Evolutionary conservation across 805 yeast genomes (phyloP).

Genomic region (Ogataea pini): DNA sequence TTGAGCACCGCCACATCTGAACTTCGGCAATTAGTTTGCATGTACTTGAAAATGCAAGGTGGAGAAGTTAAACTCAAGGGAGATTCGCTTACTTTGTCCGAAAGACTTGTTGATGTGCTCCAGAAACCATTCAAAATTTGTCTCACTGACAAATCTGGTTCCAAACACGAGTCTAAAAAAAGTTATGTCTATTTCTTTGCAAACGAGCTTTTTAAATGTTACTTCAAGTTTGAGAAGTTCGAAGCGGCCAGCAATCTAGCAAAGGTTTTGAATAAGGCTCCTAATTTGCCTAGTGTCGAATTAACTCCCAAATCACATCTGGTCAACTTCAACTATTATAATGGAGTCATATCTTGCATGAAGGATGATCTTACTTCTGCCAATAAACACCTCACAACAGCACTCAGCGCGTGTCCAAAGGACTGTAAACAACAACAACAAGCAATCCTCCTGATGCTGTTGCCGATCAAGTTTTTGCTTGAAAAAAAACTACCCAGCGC

Average conservation of each 20-base stretch:
- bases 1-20: conserved; percentile 21
- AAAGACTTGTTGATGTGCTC: conserved; percentile 38
- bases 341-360: conserved; percentile 65
- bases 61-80: conserved; percentile 8
- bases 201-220: conserved; percentile 66
- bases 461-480: conserved; percentile 62
- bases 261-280: conserved; percentile 61
- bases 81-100: conserved; percentile 25
- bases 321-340: conserved; percentile 65
- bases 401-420: conserved; percentile 41
- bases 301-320: conserved; percentile 51
- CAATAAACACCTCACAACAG: conserved; percentile 50
- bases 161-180: conserved; percentile 49
- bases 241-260: conserved; percentile 76
- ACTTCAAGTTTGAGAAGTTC: conserved; percentile 62
- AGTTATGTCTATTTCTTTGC: conserved; percentile 70
- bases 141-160: conserved; percentile 73
- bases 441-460: conserved; percentile 53
- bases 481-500: conserved; percentile 49
- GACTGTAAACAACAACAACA: conserved; percentile 39
- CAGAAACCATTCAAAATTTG: conserved; percentile 77
- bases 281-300: conserved; percentile 53
- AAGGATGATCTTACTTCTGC: conserved; percentile 59
- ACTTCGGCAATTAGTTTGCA: conserved; percentile 21
- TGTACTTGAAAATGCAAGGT: conserved; percentile 18